Conservation (phyloP, 345 rosid species). For the Hibiscus trionum region DNA sequence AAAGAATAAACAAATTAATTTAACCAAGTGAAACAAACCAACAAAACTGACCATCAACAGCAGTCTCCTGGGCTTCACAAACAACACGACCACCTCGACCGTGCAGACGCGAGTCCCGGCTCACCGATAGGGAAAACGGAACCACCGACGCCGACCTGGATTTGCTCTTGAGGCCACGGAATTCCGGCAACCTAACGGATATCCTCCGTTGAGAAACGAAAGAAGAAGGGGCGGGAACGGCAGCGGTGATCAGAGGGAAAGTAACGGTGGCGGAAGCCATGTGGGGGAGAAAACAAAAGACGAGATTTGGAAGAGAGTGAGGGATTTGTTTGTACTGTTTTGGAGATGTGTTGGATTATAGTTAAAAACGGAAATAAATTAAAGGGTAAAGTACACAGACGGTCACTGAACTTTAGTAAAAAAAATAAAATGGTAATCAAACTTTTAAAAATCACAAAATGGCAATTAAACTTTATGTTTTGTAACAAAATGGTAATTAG, state of each 20-base stretch:
- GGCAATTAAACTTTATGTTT: too few species aligned
- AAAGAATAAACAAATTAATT: background rate
- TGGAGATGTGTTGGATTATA: background rate
- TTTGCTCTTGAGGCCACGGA: slow-evolving; percentile 17
- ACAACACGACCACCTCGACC: slow-evolving; percentile 15
- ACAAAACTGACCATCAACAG: slow-evolving; percentile 17
- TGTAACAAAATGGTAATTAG: too few species aligned
- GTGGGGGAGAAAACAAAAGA: background rate
- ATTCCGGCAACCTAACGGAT: slow-evolving; percentile 9
- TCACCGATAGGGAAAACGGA: slow-evolving; percentile 12
- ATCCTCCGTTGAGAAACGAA: background rate
- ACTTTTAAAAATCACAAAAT: too few species aligned
- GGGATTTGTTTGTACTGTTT: background rate
- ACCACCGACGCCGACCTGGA: background rate
- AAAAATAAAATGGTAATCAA: too few species aligned
- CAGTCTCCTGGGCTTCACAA: slow-evolving; percentile 25
- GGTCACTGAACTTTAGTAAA: too few species aligned
- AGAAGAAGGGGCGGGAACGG: slow-evolving; percentile 11
- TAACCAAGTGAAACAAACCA: background rate
- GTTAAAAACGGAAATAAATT: background rate
- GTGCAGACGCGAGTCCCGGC: background rate
- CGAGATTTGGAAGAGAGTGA: background rate
- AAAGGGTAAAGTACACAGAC: too few species aligned
- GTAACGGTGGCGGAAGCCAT: slow-evolving; percentile 17
- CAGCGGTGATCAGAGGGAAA: background rate